phyloP scores from a whole-genome alignment of 305 asterid genomes.

The Stenogyne calaminthoides region DNA sequence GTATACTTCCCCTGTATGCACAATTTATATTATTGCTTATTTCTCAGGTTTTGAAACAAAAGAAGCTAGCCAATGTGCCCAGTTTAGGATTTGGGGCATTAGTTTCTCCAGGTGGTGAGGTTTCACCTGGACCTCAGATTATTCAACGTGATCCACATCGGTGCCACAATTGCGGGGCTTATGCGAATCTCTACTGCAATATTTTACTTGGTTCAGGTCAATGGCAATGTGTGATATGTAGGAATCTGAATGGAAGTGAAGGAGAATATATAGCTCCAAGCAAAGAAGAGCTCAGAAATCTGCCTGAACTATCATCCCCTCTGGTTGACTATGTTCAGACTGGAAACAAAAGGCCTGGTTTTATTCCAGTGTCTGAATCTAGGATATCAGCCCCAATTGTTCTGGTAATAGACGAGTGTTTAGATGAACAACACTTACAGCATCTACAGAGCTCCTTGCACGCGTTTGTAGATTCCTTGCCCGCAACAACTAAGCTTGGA shows the following conservation, averaged over 20 bases:
- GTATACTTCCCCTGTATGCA: constrained; percentile 2
- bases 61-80: constrained; percentile 75
- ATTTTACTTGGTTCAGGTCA: constrained; percentile 89
- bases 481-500: constrained; percentile 74
- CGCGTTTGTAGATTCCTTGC: constrained; percentile 79
- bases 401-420: constrained; percentile 90
- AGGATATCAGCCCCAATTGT: constrained; percentile 76
- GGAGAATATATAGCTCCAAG: constrained; percentile 85
- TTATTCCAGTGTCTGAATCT: constrained; percentile 76
- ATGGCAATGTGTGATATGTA: constrained; percentile 96
- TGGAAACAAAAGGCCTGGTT: constrained; percentile 76
- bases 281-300: constrained; percentile 77
- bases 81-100: constrained; percentile 95
- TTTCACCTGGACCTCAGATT: constrained; percentile 85
- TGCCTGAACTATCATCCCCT: constrained; percentile 78
- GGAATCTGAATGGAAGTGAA: constrained; percentile 83
- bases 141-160: constrained; percentile 90
- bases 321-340: constrained; percentile 82
- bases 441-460: constrained; percentile 84
- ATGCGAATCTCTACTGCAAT: constrained; percentile 88
- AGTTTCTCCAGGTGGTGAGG: constrained; percentile 85
- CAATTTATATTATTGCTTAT: constrained; percentile 29
- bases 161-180: constrained; percentile 89
- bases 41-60: constrained; percentile 78
- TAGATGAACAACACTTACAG: constrained; percentile 89